phyloP scores from a whole-genome alignment of 371 early-diverging fungal species.

The Funneliformis caledonium region DNA sequence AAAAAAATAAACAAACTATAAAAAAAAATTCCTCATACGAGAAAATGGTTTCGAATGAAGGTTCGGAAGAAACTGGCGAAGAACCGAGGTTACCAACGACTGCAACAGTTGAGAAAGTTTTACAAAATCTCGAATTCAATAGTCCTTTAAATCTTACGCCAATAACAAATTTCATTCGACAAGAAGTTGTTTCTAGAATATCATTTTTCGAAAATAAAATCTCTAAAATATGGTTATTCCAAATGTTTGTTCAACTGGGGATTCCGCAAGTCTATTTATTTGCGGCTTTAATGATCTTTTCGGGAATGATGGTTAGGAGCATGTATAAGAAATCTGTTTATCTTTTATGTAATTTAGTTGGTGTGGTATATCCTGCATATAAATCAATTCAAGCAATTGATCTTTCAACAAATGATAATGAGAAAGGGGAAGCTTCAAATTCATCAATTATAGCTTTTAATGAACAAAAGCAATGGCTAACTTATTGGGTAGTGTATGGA shows the following conservation, averaged over 20 bases:
- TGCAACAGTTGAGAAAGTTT: slow-evolving; percentile 4
- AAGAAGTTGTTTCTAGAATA: slow-evolving; percentile 31
- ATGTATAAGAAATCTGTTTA: slow-evolving; percentile 46
- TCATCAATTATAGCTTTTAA: background rate
- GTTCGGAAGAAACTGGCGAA: background rate
- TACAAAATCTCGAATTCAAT: slow-evolving; percentile 8
- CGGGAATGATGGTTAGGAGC: slow-evolving; percentile 36
- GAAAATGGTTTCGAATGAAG: background rate
- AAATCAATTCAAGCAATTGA: slow-evolving; percentile 47
- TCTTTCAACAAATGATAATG: slow-evolving; percentile 32
- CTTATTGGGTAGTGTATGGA: slow-evolving; percentile 60
- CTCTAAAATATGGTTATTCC: slow-evolving; percentile 26
- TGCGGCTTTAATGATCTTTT: background rate
- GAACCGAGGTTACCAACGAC: slow-evolving; percentile 22
- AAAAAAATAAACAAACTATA: too few relatives aligned
- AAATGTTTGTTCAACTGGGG: slow-evolving; percentile 13
- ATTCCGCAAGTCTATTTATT: slow-evolving; percentile 28
- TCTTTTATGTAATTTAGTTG: slow-evolving; percentile 48
- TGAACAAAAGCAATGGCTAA: slow-evolving; percentile 55
- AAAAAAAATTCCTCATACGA: too few relatives aligned
- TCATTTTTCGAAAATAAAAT: slow-evolving; percentile 20
- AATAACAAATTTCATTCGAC: slow-evolving; percentile 28
- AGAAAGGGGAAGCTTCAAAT: background rate
- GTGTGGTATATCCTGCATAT: slow-evolving; percentile 54
- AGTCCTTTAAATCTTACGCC: slow-evolving; percentile 41